phyloP scores from a whole-genome alignment of 2,329 filamentous ascomycete genomes.

The Fusarium mangiferae region DNA sequence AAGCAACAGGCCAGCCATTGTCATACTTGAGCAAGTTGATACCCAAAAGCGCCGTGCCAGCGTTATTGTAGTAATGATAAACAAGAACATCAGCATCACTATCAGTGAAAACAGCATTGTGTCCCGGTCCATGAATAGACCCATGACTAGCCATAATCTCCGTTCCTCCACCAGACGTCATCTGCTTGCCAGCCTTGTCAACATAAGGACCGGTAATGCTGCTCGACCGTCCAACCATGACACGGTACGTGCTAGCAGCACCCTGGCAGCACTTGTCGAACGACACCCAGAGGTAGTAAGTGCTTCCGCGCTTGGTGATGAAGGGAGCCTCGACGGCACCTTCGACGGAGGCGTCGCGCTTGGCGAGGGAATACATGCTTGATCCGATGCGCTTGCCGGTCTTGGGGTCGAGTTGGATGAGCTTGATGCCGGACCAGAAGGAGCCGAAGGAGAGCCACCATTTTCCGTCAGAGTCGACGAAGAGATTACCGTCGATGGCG shows the following conservation, averaged over 20 bases:
- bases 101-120: constrained; percentile 48
- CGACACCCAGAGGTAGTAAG: constrained; percentile 49
- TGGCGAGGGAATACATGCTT: constrained; percentile 42
- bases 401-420: constrained; percentile 40
- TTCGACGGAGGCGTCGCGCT: constrained; percentile 11
- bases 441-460: constrained; percentile 50
- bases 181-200: constrained; percentile 39
- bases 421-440: constrained; percentile 48
- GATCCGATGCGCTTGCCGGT: constrained; percentile 42
- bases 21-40: constrained; percentile 48
- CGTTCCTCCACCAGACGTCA: constrained; percentile 46
- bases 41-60: constrained; percentile 41
- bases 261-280: constrained; percentile 48
- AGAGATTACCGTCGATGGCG: constrained; percentile 46
- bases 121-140: constrained; percentile 46
- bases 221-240: constrained; percentile 48
- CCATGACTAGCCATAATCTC: constrained; percentile 45
- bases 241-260: constrained; percentile 45
- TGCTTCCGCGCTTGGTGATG: constrained; percentile 44
- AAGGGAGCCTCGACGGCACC: constrained; percentile 46
- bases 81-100: constrained; percentile 46
- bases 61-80: constrained; percentile 46
- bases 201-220: constrained; percentile 45
- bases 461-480: constrained; percentile 41
- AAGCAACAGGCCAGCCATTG: constrained; percentile 46